Conservation (phyloP, 345 rosid genomes). For the Heritiera fomes region DNA sequence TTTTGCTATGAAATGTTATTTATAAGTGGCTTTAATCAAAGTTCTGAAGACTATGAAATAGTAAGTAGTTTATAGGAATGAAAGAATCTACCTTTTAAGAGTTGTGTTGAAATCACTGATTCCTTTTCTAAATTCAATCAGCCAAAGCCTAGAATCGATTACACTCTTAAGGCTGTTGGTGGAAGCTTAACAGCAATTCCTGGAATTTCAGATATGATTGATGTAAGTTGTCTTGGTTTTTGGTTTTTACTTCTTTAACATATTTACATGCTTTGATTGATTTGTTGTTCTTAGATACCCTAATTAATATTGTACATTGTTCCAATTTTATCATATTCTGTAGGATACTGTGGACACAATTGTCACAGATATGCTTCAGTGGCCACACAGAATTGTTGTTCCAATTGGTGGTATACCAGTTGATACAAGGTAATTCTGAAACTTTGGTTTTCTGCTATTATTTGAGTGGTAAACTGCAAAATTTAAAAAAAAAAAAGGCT, state of each 20-base stretch:
- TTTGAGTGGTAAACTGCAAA: background rate
- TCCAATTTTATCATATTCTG: slow-evolving; percentile 22
- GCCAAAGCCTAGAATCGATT: slow-evolving; percentile 97
- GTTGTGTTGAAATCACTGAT: slow-evolving; percentile 20
- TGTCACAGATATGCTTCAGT: slow-evolving; percentile 90
- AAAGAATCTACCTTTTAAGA: background rate
- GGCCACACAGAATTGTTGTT: slow-evolving; percentile 99
- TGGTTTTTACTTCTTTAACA: background rate
- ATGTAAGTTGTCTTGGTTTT: slow-evolving; percentile 54
- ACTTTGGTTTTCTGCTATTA: slow-evolving; percentile 10
- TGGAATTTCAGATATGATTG: slow-evolving; percentile 95
- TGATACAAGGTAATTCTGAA: slow-evolving; percentile 63
- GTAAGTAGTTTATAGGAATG: background rate
- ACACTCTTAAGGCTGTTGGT: slow-evolving; percentile 95
- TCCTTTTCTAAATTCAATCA: slow-evolving; percentile 36
- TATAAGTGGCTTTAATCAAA: background rate
- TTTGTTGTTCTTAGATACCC: slow-evolving; percentile 6
- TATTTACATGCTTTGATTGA: background rate
- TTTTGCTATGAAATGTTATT: background rate
- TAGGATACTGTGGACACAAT: slow-evolving; percentile 92
- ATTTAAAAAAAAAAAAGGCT: background rate
- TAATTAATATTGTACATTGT: background rate
- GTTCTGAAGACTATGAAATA: background rate
- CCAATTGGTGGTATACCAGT: slow-evolving; percentile 93
- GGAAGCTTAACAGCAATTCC: slow-evolving; percentile 98